Evolutionary conservation across 371 early-diverging fungal genomes (phyloP), one percentile per base, ranked within the genome.

Genomic region (Apophysomyces trapeziformis): DNA sequence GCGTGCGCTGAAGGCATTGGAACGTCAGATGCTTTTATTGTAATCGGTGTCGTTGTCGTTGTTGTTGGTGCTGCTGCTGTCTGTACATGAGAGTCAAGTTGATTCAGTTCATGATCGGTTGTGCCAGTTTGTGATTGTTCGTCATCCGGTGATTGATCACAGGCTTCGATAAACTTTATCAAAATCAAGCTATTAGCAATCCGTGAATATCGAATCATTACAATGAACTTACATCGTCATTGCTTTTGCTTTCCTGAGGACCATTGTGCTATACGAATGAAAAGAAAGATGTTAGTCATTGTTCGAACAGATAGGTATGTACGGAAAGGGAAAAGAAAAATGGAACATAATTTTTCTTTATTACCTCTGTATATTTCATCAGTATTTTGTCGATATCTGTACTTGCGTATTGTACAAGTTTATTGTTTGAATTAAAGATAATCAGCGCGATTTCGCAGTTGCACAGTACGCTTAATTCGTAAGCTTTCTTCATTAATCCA

Each of bases 401-500:
- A 46, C 91, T 91, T 5, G 95, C 89, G 72, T 93, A 98, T 68
- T 97, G 96, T 38, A 95, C 92, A 8, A 97, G 88, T 78, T 96
- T 97, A 72, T 93, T 91, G 71, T 93, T 93, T 32, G 89, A 88
- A 70, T 92, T 93, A 80, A 97, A 96, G 70, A 97, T 94, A 63
- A 97, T 93, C 35, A 97, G 80, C 1, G 93, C 96, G 50, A 99
- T 93, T 77, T 99, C 96, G 75, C 97, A 95, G 72, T 95, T 95
- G 83, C 99, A 99, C 36, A 99, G 87, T 4, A 96, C 94, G 68
- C 92, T 92, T 39, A 99, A 90, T 79, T 99, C 99, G 79, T 95
- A 97, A 4, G 99, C 99, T 79, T 99, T 99, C 83, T 99, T 99
- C 94, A 99, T 96, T 58, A 99, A 85, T 14, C 99, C 99, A 63